Evolutionary conservation across 345 rosid genomes (phyloP).

Genomic region (Barbarea vulgaris): DNA sequence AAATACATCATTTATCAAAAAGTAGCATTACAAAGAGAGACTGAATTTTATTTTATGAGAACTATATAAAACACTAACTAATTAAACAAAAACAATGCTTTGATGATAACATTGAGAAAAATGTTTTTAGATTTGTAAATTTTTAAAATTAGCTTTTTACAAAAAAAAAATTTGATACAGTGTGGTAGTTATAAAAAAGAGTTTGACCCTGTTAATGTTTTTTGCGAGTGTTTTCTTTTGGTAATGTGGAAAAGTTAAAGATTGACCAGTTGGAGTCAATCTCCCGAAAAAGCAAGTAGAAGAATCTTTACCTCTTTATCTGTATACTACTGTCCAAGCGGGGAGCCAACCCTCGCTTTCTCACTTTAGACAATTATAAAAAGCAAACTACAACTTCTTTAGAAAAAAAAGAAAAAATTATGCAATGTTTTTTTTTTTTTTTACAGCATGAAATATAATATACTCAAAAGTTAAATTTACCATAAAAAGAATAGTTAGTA

Average conservation of each 20-base stretch:
- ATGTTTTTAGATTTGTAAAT: not conserved
- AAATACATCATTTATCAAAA: not conserved
- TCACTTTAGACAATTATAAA: constrained; percentile 5
- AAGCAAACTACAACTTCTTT: not conserved
- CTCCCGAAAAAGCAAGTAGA: not conserved
- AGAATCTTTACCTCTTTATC: not conserved
- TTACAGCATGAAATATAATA: not conserved
- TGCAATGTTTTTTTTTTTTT: not conserved
- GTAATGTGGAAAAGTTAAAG: not conserved
- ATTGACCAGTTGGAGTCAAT: constrained; percentile 2
- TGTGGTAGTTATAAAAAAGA: not conserved
- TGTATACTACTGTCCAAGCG: constrained; percentile 6
- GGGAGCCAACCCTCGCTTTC: not conserved
- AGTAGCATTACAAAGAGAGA: not conserved
- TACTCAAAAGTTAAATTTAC: not conserved
- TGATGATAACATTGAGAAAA: not conserved
- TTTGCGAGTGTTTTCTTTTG: not conserved
- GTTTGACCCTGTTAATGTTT: not conserved
- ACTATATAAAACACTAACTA: not conserved
- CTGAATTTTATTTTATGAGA: not conserved
- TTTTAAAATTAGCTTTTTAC: not conserved
- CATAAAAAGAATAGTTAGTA: not conserved
- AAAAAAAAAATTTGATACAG: not conserved
- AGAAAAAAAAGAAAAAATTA: no score
- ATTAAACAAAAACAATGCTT: not conserved